Percentiles rank a stretch among this genome's conserved stretches.
Evolutionary conservation across 108 stramenopile species (phyloP).

Genomic region (Mediolabrus comicus): DNA sequence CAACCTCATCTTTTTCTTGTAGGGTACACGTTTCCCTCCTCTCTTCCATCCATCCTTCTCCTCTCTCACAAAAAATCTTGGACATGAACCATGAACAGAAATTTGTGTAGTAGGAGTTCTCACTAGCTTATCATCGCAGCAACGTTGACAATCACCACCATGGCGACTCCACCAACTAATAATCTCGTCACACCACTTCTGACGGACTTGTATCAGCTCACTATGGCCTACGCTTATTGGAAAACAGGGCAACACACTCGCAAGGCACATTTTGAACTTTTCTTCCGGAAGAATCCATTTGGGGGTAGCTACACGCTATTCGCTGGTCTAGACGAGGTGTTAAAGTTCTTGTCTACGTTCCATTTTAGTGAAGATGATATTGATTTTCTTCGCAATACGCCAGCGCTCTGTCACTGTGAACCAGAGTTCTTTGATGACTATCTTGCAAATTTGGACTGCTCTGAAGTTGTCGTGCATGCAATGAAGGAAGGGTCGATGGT

Average conservation of each 20-base stretch:
- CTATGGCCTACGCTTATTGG: conserved; percentile 99
- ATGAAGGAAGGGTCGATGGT: conserved; percentile 87
- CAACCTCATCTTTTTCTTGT: too few species aligned
- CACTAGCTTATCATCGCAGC: background rate
- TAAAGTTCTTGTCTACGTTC: conserved; percentile 74
- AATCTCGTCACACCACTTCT: conserved; percentile 87
- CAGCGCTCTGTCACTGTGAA: conserved; percentile 67
- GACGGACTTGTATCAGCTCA: conserved; percentile 98
- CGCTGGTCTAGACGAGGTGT: conserved; percentile 90
- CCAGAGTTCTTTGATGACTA: conserved; percentile 88
- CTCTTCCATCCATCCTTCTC: too few species aligned
- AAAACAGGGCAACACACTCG: conserved; percentile 81
- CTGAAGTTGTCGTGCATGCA: conserved; percentile 70
- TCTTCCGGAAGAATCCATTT: conserved; percentile 98
- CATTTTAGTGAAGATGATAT: conserved; percentile 80
- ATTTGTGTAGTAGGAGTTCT: background rate
- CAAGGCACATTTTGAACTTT: conserved; percentile 85
- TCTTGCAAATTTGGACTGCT: conserved; percentile 70
- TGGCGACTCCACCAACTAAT: conserved; percentile 54
- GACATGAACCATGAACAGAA: too few species aligned
- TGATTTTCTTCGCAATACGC: conserved; percentile 72
- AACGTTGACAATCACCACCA: background rate
- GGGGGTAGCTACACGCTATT: conserved; percentile 92
- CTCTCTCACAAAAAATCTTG: too few species aligned
- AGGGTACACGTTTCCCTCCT: too few species aligned